Evolutionary conservation across 2,329 filamentous ascomycete species (phyloP).

Genomic region (Orbilia quercus): DNA sequence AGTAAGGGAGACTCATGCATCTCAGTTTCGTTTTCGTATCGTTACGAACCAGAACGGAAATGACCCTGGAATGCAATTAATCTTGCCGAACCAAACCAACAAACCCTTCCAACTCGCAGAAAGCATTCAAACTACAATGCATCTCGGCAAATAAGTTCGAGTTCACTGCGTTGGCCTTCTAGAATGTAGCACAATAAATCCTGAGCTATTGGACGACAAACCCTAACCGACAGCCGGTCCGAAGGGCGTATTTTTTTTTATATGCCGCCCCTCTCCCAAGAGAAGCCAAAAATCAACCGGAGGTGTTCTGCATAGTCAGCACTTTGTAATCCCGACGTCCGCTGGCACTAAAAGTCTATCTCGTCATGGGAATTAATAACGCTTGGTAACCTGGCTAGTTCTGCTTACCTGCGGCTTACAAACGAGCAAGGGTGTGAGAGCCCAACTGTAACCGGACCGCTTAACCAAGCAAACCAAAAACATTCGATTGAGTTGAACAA

Average conservation of each 20-base stretch:
- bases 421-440: slow-evolving; percentile 30
- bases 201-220: neutral
- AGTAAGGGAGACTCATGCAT: too few relatives aligned
- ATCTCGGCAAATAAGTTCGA: too few relatives aligned
- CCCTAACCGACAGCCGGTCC: slow-evolving; percentile 27
- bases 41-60: too few relatives aligned
- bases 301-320: slow-evolving; percentile 44
- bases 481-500: too few relatives aligned
- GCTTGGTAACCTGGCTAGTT: slow-evolving; percentile 32
- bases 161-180: neutral
- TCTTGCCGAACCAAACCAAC: too few relatives aligned
- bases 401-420: slow-evolving; percentile 55
- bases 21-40: too few relatives aligned
- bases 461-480: slow-evolving; percentile 11
- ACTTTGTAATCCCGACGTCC: slow-evolving; percentile 41
- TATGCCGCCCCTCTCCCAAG: neutral
- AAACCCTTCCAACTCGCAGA: too few relatives aligned
- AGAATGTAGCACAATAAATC: neutral
- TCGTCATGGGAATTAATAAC: slow-evolving; percentile 35
- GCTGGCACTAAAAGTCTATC: neutral
- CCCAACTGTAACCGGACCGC: slow-evolving; percentile 2
- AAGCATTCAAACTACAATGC: too few relatives aligned
- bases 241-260: neutral
- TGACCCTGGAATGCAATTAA: too few relatives aligned
- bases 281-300: neutral